Conservation (phyloP, 2,329 filamentous ascomycete genomes). For the Spiromastix sp. region DNA sequence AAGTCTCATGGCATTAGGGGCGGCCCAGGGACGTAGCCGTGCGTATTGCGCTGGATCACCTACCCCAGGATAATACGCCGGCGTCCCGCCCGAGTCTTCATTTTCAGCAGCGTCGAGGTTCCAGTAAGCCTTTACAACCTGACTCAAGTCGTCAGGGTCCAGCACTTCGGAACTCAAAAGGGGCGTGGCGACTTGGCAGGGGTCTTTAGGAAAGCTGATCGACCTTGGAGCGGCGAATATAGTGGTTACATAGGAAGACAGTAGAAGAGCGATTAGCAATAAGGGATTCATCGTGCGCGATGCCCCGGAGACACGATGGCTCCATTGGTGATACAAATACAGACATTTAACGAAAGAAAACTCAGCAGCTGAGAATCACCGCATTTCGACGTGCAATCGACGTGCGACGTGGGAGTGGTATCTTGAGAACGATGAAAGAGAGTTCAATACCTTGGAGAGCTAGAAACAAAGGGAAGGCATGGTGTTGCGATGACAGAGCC, state of each 20-base stretch:
- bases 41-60: not conserved
- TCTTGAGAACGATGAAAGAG: too few relatives aligned
- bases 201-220: not conserved
- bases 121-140: slow-evolving; percentile 7
- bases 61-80: slow-evolving; percentile 7
- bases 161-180: slow-evolving; percentile 7
- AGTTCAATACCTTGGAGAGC: too few relatives aligned
- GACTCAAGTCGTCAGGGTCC: slow-evolving; percentile 6
- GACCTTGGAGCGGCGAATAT: slow-evolving; percentile 3
- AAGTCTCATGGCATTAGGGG: slow-evolving; percentile 4
- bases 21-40: slow-evolving; percentile 2
- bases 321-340: too few relatives aligned
- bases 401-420: too few relatives aligned
- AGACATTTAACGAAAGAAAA: too few relatives aligned
- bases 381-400: too few relatives aligned
- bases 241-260: slow-evolving; percentile 5
- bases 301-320: too few relatives aligned
- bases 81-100: slow-evolving; percentile 10
- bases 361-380: too few relatives aligned
- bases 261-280: slow-evolving; percentile 7
- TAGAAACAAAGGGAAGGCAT: too few relatives aligned
- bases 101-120: slow-evolving; percentile 4
- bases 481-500: too few relatives aligned
- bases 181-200: slow-evolving; percentile 6
- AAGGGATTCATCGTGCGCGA: slow-evolving; percentile 9